Conservation (phyloP, 306 rosid genomes). For the Fragaria nilgerrensis region DNA sequence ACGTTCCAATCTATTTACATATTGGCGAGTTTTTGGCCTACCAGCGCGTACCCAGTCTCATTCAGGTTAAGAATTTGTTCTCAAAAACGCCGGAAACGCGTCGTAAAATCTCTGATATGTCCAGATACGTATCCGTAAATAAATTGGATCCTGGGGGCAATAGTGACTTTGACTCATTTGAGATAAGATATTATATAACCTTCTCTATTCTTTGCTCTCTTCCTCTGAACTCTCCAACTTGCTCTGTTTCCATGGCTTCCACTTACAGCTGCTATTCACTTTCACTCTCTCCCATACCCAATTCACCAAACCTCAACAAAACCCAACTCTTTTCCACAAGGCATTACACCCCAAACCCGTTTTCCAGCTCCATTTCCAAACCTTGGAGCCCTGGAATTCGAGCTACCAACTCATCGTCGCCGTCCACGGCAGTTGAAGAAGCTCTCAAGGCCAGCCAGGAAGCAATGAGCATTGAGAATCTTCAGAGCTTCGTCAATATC, state of each 20-base stretch:
- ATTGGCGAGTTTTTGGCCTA: too few species aligned
- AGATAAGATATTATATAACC: slow-evolving; percentile 16
- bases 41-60: too few species aligned
- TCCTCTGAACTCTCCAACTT: background rate
- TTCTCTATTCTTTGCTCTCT: background rate
- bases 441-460: slow-evolving; percentile 40
- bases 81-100: too few species aligned
- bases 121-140: too few species aligned
- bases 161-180: background rate
- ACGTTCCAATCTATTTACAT: too few species aligned
- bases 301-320: slow-evolving; percentile 12
- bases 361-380: slow-evolving; percentile 20
- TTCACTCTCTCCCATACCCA: slow-evolving; percentile 36
- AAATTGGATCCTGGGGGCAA: too few species aligned
- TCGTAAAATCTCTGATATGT: too few species aligned
- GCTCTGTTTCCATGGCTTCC: slow-evolving; percentile 49
- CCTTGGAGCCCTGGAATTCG: slow-evolving; percentile 29
- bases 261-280: slow-evolving; percentile 33
- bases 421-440: slow-evolving; percentile 35
- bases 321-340: slow-evolving; percentile 21
- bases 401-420: slow-evolving; percentile 42
- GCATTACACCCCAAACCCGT: slow-evolving; percentile 10
- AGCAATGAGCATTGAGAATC: slow-evolving; percentile 70
- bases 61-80: too few species aligned
- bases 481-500: slow-evolving; percentile 57